Evolutionary conservation across 2,329 filamentous ascomycete genomes (phyloP).

Genomic region (Fusarium sp.): DNA sequence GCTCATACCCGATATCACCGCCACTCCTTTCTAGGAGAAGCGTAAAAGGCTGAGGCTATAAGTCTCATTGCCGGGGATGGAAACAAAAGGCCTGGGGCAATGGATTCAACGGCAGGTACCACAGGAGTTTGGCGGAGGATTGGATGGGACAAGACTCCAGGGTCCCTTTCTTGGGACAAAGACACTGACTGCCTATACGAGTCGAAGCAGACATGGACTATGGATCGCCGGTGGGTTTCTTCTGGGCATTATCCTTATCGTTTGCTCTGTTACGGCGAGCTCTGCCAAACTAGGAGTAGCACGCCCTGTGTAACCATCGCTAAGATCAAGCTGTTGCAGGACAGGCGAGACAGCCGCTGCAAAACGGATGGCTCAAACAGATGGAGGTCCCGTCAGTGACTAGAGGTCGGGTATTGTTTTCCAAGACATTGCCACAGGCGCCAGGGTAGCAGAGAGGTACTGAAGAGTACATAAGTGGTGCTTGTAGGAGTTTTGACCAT

Average conservation of each 20-base stretch:
- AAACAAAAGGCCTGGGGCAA: background rate
- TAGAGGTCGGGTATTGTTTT: constrained; percentile 25
- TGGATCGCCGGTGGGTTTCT: constrained; percentile 36
- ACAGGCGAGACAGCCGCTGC: constrained; percentile 35
- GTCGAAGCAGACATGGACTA: constrained; percentile 9
- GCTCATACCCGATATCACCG: constrained; percentile 19
- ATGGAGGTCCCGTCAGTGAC: constrained; percentile 11
- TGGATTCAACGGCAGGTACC: constrained; percentile 15
- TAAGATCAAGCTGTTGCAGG: constrained; percentile 23
- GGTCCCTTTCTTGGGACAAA: constrained; percentile 6
- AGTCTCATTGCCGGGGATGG: constrained; percentile 13
- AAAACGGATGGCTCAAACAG: constrained; percentile 4
- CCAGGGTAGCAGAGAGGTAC: constrained; percentile 2
- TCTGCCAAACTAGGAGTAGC: constrained; percentile 41
- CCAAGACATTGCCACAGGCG: constrained; percentile 14
- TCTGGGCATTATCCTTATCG: constrained; percentile 23
- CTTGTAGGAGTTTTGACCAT: constrained; percentile 22
- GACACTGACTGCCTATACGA: background rate
- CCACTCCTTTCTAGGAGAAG: constrained; percentile 15
- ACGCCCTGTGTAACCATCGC: constrained; percentile 42
- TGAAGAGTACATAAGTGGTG: constrained; percentile 14
- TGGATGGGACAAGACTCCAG: constrained; percentile 21
- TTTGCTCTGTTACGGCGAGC: constrained; percentile 26
- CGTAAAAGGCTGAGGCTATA: constrained; percentile 21
- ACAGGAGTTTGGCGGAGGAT: constrained; percentile 17